Base-by-base conservation (phyloP, 2,329 filamentous ascomycete genomes). In the Biscogniauxia mediterranea region DNA sequence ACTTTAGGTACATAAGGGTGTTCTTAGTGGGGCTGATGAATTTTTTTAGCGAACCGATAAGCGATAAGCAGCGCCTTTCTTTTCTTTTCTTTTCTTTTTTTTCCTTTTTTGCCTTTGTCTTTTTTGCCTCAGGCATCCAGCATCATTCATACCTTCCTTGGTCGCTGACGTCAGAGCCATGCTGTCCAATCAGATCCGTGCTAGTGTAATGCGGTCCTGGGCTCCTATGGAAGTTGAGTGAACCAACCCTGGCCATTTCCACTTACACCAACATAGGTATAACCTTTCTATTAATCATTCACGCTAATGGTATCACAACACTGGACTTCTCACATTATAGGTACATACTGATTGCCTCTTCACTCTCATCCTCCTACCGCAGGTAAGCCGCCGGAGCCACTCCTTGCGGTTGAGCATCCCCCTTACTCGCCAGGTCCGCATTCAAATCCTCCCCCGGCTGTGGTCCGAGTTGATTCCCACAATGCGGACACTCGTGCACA, bases 371-470 rank as follows among this genome's bases (percentile, higher is more conserved):
- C 4, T 54, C 52, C 4, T 56, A 20, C 3, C n/a, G 13, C 11
- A 58, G 17, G 55, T 46, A 58, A 20, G 53, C 58, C 2, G 53
- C 58, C 2, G 61, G 61, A 5, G 61, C 58, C n/a, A 65, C 59
- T 20, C 56, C 55, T 32, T 65, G 63, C 19, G 63, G 63, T 17
- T 63, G 61, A 20, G 50, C 54, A 52, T 65, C 61, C 19, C 63
- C 63, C 53, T 57, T 56, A 32, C 17, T 55, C 64, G 50, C 65
- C 54, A 46, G 23, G 9, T 49, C 17, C 15, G 28, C 23, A 26
- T 46, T 49, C 32, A 25, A 23, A 11, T 61, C 20, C 21, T 60
- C 59, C 8, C 57, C 59, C 1, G 23, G 25, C n/a, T 57, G 46
- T n/a, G 58, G 59, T 26, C 51, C 57, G 17, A 50, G 20, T 17